These are phyloP conservation scores for Apiotrichum sp. DNA, from an alignment of 1,284 basidiomycete genomes.

Conservation along the genomic window DNA sequence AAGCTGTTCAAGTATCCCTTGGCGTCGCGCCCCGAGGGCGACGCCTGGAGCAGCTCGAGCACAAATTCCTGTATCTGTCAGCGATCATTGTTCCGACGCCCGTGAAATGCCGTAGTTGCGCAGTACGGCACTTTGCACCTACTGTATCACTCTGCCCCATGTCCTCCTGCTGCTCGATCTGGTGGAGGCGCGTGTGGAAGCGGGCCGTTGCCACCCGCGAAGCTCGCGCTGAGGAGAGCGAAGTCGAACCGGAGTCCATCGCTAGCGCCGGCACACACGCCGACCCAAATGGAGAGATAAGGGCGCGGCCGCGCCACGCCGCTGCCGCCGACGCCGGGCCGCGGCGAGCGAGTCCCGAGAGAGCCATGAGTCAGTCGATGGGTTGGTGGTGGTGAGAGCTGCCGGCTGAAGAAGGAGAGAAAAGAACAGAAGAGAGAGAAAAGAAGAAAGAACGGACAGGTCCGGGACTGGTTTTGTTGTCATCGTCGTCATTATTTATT, in stretches of 20 bases:
- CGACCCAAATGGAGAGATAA: not conserved
- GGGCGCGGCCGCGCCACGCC: not conserved
- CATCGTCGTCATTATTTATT: not conserved
- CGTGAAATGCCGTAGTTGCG: no score
- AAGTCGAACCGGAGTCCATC: no score
- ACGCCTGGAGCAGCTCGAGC: slow-evolving; percentile 85
- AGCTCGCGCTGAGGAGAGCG: no score
- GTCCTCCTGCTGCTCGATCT: slow-evolving; percentile 8
- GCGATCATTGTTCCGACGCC: no score
- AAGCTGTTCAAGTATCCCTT: slow-evolving; percentile 85
- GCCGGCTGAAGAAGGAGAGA: no score
- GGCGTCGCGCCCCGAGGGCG: slow-evolving; percentile 86
- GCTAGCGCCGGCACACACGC: not conserved
- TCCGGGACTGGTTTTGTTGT: no score
- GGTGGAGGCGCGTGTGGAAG: slow-evolving; percentile 9
- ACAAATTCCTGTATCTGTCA: slow-evolving; percentile 74
- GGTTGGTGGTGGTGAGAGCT: no score
- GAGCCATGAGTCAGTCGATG: no score
- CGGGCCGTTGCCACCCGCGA: no score
- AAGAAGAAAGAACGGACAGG: not conserved
- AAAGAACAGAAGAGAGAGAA: not conserved
- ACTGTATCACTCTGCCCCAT: slow-evolving; percentile 8
- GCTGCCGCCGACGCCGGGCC: not conserved
- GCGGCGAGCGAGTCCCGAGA: not conserved
- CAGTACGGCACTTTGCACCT: not conserved